Conservation (phyloP, 2,329 filamentous ascomycete species). For the Fusarium kyushuense region DNA sequence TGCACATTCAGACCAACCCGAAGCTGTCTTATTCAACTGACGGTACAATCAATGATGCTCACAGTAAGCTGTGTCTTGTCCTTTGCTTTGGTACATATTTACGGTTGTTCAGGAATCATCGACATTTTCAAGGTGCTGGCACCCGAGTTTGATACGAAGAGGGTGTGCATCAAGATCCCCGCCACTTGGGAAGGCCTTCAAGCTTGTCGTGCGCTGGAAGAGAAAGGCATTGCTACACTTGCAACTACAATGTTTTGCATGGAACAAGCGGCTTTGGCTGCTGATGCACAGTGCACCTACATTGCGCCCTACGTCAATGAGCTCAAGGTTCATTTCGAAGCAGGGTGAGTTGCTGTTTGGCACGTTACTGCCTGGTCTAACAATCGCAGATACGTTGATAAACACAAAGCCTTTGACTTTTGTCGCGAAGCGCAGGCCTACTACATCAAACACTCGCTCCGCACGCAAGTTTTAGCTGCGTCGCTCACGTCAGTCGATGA, state of each 20-base stretch:
- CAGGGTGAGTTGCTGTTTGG: slow-evolving; percentile 52
- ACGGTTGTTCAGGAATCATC: slow-evolving; percentile 58
- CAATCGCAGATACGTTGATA: slow-evolving; percentile 59
- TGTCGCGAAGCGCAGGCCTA: slow-evolving; percentile 65
- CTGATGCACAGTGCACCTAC: slow-evolving; percentile 68
- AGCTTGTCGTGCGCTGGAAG: slow-evolving; percentile 67
- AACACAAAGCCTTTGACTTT: slow-evolving; percentile 63
- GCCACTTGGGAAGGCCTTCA: slow-evolving; percentile 73
- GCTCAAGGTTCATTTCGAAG: slow-evolving; percentile 70
- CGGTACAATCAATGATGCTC: slow-evolving; percentile 63
- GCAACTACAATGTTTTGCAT: slow-evolving; percentile 73
- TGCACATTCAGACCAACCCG: slow-evolving; percentile 72
- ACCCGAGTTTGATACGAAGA: slow-evolving; percentile 55
- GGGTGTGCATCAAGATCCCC: slow-evolving; percentile 73
- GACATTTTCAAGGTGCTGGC: slow-evolving; percentile 42
- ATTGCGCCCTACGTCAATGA: slow-evolving; percentile 76
- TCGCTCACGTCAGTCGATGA: slow-evolving; percentile 69
- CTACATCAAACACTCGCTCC: slow-evolving; percentile 57
- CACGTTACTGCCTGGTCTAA: not conserved
- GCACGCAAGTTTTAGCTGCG: slow-evolving; percentile 67
- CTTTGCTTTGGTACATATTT: not conserved
- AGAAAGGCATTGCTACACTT: slow-evolving; percentile 67
- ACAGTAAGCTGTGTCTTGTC: slow-evolving; percentile 54
- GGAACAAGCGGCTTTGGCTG: slow-evolving; percentile 69
- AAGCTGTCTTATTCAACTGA: slow-evolving; percentile 63